These are phyloP conservation scores for Trichomonas tenax DNA, from an alignment of 208 protist species.

Conservation along the genomic window DNA sequence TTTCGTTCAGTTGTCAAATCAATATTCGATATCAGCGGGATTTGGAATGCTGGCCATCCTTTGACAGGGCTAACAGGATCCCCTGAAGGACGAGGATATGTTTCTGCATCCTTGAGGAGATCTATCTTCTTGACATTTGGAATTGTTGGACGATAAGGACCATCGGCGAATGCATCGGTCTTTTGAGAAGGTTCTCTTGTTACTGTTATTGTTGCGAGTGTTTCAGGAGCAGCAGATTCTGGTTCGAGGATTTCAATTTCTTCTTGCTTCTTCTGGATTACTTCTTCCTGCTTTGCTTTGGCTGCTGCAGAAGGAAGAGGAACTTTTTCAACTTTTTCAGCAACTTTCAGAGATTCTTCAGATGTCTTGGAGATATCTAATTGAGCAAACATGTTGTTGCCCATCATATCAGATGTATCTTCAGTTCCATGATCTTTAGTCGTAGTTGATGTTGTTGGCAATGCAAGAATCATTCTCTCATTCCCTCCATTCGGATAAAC, in stretches of 20 bases:
- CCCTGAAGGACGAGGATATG: neutral
- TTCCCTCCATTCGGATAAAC: slow-evolving; percentile 43
- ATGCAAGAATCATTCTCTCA: slow-evolving; percentile 73
- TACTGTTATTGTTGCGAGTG: neutral
- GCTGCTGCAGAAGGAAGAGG: neutral
- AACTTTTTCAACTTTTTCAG: neutral
- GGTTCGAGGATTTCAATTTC: neutral
- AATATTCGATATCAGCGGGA: neutral
- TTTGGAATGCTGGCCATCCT: neutral
- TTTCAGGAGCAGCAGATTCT: neutral
- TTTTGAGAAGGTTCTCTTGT: neutral
- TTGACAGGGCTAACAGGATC: neutral
- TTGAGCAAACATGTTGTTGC: neutral
- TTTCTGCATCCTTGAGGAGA: neutral
- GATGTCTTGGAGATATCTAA: neutral
- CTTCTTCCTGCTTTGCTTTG: neutral
- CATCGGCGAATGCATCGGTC: neutral
- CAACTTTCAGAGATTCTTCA: neutral
- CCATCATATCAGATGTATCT: neutral
- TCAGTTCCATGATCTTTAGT: neutral
- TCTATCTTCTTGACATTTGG: neutral
- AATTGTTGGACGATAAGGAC: neutral
- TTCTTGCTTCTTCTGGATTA: neutral
- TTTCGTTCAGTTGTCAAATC: neutral
- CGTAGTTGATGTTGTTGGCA: slow-evolving; percentile 62